Percentiles rank a stretch among this genome's conserved stretches.
Conservation (phyloP, 2,329 filamentous ascomycete genomes). For the Scolecobasidium constrictum region DNA sequence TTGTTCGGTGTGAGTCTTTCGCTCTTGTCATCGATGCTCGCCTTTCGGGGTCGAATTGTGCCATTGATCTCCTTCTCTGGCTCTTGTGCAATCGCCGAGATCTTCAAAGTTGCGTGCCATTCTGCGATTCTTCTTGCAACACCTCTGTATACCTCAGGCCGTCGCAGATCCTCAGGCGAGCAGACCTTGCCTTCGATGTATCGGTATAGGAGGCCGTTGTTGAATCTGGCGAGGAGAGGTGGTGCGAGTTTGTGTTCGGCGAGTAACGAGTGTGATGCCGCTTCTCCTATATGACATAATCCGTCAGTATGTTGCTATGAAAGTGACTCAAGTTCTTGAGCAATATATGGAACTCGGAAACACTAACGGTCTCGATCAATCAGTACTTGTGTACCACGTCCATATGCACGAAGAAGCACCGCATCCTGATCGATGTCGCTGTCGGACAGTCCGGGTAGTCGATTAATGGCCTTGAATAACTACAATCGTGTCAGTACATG, state of each 20-base stretch:
- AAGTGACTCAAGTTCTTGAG: background rate
- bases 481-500: conserved; percentile 21
- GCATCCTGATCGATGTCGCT: conserved; percentile 75
- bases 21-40: conserved; percentile 21
- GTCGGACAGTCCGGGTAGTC: conserved; percentile 55
- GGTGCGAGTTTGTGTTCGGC: conserved; percentile 77
- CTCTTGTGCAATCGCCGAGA: conserved; percentile 35
- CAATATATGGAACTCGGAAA: background rate
- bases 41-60: conserved; percentile 20
- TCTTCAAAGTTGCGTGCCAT: conserved; percentile 73
- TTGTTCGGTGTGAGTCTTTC: conserved; percentile 48
- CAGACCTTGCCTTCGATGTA: conserved; percentile 77
- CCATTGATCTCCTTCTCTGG: conserved; percentile 10
- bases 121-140: conserved; percentile 77
- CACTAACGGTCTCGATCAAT: conserved; percentile 84
- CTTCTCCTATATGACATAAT: conserved; percentile 40
- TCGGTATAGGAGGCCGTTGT: conserved; percentile 91
- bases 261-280: conserved; percentile 68
- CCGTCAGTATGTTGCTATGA: conserved; percentile 1
- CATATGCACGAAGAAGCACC: conserved; percentile 84
- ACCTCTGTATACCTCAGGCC: conserved; percentile 65
- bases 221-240: conserved; percentile 77
- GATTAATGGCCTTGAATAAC: conserved; percentile 66
- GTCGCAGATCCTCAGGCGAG: conserved; percentile 67
- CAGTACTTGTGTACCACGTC: conserved; percentile 83